Percentiles rank a stretch among this genome's conserved stretches.
phyloP scores from a whole-genome alignment of 1,284 basidiomycete genomes.

The Exsudoporus floridanus region DNA sequence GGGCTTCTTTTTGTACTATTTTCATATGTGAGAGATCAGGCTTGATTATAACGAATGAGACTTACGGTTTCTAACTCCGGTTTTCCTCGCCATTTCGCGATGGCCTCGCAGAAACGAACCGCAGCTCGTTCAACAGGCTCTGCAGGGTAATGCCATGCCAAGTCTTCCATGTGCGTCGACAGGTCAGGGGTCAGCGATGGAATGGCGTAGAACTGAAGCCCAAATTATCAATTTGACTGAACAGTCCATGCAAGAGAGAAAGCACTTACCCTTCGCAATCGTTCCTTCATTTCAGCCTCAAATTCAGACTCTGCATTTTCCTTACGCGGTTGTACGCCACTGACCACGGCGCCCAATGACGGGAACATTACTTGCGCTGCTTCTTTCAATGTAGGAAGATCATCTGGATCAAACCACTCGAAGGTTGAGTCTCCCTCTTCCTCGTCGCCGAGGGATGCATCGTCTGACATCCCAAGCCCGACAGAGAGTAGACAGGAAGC shows the following conservation, averaged over 20 bases:
- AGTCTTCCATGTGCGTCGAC: conserved; percentile 74
- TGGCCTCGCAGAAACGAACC: conserved; percentile 74
- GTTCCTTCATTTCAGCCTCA: conserved; percentile 62
- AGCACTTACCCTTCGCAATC: conserved; percentile 61
- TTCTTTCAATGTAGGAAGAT: conserved; percentile 63
- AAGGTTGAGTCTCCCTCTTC: conserved; percentile 45
- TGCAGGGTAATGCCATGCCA: conserved; percentile 75
- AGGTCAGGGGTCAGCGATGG: conserved; percentile 67
- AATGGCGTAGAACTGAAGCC: conserved; percentile 67
- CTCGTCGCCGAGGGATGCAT: conserved; percentile 22
- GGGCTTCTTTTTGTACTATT: conserved; percentile 56
- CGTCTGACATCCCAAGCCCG: conserved; percentile 54
- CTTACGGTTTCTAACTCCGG: conserved; percentile 77
- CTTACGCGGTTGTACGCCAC: conserved; percentile 25
- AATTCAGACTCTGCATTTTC: conserved; percentile 62
- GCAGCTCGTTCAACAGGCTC: conserved; percentile 78
- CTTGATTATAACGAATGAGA: background rate
- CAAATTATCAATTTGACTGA: conserved; percentile 10
- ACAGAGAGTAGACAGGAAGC: conserved; percentile 73
- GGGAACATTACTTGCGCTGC: conserved; percentile 71
- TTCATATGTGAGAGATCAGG: conserved; percentile 12
- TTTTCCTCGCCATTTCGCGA: conserved; percentile 76
- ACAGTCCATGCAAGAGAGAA: background rate
- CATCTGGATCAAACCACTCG: conserved; percentile 71
- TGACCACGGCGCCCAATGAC: conserved; percentile 40